Percentiles rank a stretch among this genome's conserved stretches.
phyloP scores from a whole-genome alignment of 306 rosid species.

The Medicago arabica region DNA sequence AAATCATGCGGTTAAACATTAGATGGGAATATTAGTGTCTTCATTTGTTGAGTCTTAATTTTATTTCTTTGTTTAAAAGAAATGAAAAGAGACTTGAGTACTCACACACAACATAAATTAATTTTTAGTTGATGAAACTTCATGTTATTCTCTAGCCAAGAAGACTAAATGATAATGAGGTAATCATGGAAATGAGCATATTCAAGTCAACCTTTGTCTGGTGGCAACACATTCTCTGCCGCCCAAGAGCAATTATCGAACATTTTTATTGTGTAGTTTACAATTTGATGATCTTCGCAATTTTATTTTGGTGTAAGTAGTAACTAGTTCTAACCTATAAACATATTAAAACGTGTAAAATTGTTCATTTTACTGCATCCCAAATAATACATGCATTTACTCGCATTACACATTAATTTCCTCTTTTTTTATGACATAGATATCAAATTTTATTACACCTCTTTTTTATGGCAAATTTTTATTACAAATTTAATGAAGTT shows the following conservation, averaged over 20 bases:
- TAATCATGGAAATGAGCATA: conserved; percentile 20
- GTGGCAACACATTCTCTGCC: conserved; percentile 47
- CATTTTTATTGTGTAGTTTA: not conserved
- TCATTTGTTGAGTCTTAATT: not conserved
- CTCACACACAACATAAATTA: conserved; percentile 40
- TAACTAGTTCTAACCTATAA: not conserved
- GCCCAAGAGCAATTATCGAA: conserved; percentile 25
- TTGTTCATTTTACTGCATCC: not conserved
- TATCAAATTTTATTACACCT: too few species aligned
- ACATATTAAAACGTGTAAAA: not conserved
- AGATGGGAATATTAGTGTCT: conserved; percentile 10
- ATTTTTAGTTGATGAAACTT: conserved; percentile 1
- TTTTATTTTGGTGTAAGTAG: conserved; percentile 1
- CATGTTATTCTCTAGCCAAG: conserved; percentile 39
- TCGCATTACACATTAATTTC: too few species aligned
- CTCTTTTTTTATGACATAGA: not conserved
- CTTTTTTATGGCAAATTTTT: not conserved
- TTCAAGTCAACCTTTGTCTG: conserved; percentile 42
- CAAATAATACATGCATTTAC: not conserved
- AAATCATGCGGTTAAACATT: conserved; percentile 25
- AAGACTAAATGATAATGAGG: conserved; percentile 12
- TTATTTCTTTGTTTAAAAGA: not conserved
- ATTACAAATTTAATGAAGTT: conserved; percentile 32
- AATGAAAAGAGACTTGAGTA: conserved; percentile 24
- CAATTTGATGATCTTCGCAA: conserved; percentile 34